Conservation (phyloP, 1,284 basidiomycete genomes). For the Cystobasidium slooffiae region DNA sequence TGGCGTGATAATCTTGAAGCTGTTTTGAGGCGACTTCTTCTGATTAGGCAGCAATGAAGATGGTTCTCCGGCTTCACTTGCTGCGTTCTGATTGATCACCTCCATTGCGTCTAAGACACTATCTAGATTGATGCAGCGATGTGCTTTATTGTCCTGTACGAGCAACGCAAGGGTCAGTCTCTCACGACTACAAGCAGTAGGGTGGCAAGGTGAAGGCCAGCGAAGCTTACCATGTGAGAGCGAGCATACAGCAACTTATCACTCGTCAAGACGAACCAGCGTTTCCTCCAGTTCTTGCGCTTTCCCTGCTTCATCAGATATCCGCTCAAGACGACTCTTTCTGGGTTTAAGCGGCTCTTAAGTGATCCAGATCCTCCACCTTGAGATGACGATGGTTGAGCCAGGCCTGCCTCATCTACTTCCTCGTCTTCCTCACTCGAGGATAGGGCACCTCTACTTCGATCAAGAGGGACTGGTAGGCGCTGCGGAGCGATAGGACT, state of each 20-base stretch:
- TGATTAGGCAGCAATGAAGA: slow-evolving; percentile 60
- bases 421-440: slow-evolving; percentile 38
- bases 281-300: slow-evolving; percentile 91
- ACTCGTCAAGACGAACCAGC: slow-evolving; percentile 59
- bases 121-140: slow-evolving; percentile 80
- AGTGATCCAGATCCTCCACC: slow-evolving; percentile 56
- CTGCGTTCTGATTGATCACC: slow-evolving; percentile 63
- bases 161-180: not conserved
- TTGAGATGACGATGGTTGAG: not conserved
- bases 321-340: slow-evolving; percentile 78
- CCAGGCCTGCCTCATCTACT: not conserved
- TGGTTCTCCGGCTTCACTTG: slow-evolving; percentile 17
- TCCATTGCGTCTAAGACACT: slow-evolving; percentile 93
- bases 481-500: not conserved
- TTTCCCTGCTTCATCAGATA: slow-evolving; percentile 94
- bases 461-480: not conserved
- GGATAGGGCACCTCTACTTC: slow-evolving; percentile 5
- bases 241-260: slow-evolving; percentile 56
- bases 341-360: slow-evolving; percentile 57
- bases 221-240: slow-evolving; percentile 57
- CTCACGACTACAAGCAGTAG: not conserved
- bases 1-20: slow-evolving; percentile 95
- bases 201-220: not conserved
- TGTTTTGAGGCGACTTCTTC: slow-evolving; percentile 60
- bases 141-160: slow-evolving; percentile 78